phyloP scores from a whole-genome alignment of 2,329 filamentous ascomycete species.

The Monilinia fructicola region DNA sequence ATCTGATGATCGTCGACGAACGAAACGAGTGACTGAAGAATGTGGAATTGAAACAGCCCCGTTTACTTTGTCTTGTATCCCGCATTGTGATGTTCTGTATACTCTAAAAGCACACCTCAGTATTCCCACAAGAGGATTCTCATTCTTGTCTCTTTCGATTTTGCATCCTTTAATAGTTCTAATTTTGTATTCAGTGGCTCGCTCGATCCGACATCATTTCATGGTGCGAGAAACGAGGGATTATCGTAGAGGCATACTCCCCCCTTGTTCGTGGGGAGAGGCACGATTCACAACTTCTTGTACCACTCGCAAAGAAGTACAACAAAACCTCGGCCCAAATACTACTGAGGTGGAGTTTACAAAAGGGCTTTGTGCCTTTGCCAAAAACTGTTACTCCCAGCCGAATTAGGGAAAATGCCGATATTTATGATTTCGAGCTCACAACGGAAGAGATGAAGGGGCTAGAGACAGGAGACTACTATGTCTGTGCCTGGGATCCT shows the following conservation, averaged over 20 bases:
- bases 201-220: conserved; percentile 73
- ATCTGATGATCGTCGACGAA: neutral
- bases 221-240: conserved; percentile 67
- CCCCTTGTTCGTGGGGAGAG: conserved; percentile 67
- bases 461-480: conserved; percentile 53
- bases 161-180: neutral
- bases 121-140: neutral
- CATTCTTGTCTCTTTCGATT: neutral
- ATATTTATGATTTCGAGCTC: conserved; percentile 56
- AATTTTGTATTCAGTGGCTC: conserved; percentile 58
- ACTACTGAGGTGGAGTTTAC: conserved; percentile 76
- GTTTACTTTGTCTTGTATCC: neutral
- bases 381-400: conserved; percentile 71
- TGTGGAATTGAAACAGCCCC: no score
- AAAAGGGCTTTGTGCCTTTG: conserved; percentile 72
- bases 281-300: conserved; percentile 65
- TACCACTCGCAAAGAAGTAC: conserved; percentile 67
- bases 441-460: conserved; percentile 52
- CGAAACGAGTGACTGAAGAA: neutral
- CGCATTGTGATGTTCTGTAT: neutral
- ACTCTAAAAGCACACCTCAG: neutral
- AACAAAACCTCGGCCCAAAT: conserved; percentile 74
- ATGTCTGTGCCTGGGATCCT: conserved; percentile 58
- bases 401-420: conserved; percentile 64
- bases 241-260: conserved; percentile 64